Conservation (phyloP, 805 yeast species). For the Komagataella pseudopastoris region DNA sequence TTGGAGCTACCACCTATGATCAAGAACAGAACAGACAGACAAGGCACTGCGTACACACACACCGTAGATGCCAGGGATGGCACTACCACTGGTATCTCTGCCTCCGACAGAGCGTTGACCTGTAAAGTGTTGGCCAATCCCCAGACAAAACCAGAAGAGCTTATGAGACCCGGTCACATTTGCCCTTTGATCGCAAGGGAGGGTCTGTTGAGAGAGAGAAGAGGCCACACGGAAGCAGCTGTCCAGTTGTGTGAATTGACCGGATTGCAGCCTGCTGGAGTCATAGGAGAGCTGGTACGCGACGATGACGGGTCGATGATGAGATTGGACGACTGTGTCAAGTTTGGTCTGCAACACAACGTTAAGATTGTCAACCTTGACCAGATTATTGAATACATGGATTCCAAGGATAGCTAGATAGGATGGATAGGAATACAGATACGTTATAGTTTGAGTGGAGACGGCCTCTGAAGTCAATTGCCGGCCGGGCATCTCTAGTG, state of each 20-base stretch:
- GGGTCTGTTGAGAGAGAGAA: constrained; percentile 67
- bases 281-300: constrained; percentile 85
- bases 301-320: constrained; percentile 94
- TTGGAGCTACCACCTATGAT: constrained; percentile 74
- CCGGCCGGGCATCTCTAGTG: too few species aligned
- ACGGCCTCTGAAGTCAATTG: too few species aligned
- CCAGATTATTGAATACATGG: constrained; percentile 27
- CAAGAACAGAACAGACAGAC: constrained; percentile 57
- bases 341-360: constrained; percentile 47
- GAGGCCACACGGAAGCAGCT: constrained; percentile 97
- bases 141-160: constrained; percentile 40
- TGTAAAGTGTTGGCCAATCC: constrained; percentile 58
- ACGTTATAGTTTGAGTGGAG: background rate
- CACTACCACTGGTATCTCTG: constrained; percentile 94
- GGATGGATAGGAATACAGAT: background rate
- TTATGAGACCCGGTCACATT: constrained; percentile 88
- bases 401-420: constrained; percentile 8
- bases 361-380: constrained; percentile 22
- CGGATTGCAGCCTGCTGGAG: constrained; percentile 75
- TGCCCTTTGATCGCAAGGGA: constrained; percentile 86
- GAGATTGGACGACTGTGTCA: constrained; percentile 75
- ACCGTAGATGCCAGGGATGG: constrained; percentile 80
- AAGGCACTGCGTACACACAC: constrained; percentile 93
- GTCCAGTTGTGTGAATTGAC: constrained; percentile 74
- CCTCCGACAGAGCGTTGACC: constrained; percentile 85